Conservation (phyloP, 75 land plant species). For the Cunninghamia lanceolata region DNA sequence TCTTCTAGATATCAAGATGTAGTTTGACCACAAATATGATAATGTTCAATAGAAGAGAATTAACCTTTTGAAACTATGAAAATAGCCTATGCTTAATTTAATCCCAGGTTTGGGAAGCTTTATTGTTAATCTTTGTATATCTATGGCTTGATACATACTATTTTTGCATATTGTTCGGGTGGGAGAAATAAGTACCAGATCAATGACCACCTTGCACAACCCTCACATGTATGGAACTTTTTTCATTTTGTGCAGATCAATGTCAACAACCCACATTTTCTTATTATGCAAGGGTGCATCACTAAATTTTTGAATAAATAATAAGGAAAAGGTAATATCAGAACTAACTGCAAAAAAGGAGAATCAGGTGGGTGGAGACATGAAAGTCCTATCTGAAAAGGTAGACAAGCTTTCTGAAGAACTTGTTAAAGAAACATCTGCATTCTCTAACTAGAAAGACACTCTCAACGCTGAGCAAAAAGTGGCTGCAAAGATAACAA, state of each 20-base stretch:
- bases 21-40: not conserved
- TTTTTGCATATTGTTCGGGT: conserved; percentile 90
- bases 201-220: conserved; percentile 96
- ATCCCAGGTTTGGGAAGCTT: not conserved
- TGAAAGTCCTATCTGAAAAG: conserved; percentile 62
- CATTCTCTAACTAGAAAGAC: conserved; percentile 70
- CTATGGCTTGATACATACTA: not conserved
- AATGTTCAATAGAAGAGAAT: not conserved
- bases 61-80: not conserved
- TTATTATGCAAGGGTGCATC: conserved; percentile 99
- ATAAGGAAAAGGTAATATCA: conserved; percentile 57
- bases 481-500: conserved; percentile 57
- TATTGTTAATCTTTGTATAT: not conserved
- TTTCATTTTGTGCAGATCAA: conserved; percentile 99
- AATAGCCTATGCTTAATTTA: not conserved
- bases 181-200: conserved; percentile 97
- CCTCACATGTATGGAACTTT: conserved; percentile 83
- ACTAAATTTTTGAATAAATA: conserved; percentile 93
- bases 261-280: conserved; percentile 98
- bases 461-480: conserved; percentile 56
- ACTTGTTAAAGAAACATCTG: conserved; percentile 79
- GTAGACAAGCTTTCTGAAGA: conserved; percentile 72
- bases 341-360: conserved; percentile 69
- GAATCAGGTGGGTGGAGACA: conserved; percentile 71
- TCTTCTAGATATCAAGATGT: not conserved